phyloP scores from a whole-genome alignment of 2,329 filamentous ascomycete genomes.

The Diaporthe eres region DNA sequence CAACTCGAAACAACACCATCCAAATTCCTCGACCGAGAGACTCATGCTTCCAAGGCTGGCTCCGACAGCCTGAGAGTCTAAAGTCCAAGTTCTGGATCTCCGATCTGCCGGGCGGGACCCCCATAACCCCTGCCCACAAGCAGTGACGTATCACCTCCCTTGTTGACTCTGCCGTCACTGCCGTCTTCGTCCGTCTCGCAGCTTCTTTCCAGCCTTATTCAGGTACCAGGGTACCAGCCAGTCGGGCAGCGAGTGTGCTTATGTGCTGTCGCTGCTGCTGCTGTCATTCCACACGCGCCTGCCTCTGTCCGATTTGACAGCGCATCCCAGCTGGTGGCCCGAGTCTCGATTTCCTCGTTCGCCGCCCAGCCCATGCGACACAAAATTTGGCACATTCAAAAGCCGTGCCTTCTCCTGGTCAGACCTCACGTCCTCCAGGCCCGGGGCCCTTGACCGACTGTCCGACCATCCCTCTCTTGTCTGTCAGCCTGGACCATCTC shows the following conservation, averaged over 20 bases:
- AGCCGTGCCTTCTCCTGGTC: neutral
- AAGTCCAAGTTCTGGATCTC: conserved; percentile 2
- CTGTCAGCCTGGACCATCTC: neutral
- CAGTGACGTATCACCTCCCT: conserved; percentile 26
- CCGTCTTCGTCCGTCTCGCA: conserved; percentile 14
- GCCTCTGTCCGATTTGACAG: neutral
- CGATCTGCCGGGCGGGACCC: conserved; percentile 15
- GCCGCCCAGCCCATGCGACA: neutral
- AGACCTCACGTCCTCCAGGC: conserved; percentile 11
- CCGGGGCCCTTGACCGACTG: conserved; percentile 11
- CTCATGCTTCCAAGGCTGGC: neutral
- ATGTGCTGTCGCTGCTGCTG: neutral
- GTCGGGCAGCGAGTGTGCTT: neutral
- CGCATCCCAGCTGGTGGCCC: conserved; percentile 2
- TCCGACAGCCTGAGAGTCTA: neutral
- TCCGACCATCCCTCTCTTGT: neutral
- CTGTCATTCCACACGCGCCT: neutral
- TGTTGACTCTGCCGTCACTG: conserved; percentile 23
- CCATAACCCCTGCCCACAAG: conserved; percentile 2
- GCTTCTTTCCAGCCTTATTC: conserved; percentile 21
- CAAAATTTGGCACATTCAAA: conserved; percentile 18
- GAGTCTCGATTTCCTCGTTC: conserved; percentile 2
- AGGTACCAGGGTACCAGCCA: neutral
- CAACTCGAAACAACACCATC: neutral
- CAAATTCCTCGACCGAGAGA: neutral